Evolutionary conservation across 2,329 filamentous ascomycete genomes (phyloP).

Genomic region (Calonectria leucothoes): DNA sequence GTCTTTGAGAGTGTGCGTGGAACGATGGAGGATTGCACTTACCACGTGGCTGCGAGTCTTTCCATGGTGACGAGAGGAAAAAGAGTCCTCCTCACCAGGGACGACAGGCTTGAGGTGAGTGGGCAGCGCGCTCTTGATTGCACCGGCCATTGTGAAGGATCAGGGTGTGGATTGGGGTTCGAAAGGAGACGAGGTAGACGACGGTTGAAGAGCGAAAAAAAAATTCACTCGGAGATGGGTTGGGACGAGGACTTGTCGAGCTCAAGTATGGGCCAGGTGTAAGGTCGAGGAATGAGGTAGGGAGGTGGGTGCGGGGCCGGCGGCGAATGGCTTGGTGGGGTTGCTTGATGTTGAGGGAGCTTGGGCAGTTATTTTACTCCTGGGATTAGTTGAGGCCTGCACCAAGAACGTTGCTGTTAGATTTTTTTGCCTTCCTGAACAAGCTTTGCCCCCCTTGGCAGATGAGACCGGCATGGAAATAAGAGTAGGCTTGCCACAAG

Average conservation of each 20-base stretch:
- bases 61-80: conserved; percentile 74
- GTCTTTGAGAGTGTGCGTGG: not conserved
- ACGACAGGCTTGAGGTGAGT: conserved; percentile 81
- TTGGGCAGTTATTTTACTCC: not conserved
- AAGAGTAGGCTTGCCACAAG: not conserved
- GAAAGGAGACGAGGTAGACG: conserved; percentile 15
- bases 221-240: conserved; percentile 20
- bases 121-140: conserved; percentile 81
- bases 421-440: not conserved
- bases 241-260: conserved; percentile 31
- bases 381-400: conserved; percentile 6
- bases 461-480: not conserved
- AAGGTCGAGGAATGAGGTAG: conserved; percentile 32
- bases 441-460: conserved; percentile 4
- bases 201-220: not conserved
- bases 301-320: conserved; percentile 32
- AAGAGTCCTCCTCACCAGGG: conserved; percentile 57
- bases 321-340: conserved; percentile 32
- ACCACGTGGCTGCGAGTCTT: conserved; percentile 90
- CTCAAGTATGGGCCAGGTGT: conserved; percentile 20
- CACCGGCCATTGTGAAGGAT: conserved; percentile 71
- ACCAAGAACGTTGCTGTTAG: not conserved
- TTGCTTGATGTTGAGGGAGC: conserved; percentile 12
- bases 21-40: conserved; percentile 55
- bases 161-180: conserved; percentile 18